Percentiles rank a stretch among this genome's conserved stretches.
phyloP scores from a whole-genome alignment of 2,329 filamentous ascomycete genomes.

The Stromatinia cepivora region DNA sequence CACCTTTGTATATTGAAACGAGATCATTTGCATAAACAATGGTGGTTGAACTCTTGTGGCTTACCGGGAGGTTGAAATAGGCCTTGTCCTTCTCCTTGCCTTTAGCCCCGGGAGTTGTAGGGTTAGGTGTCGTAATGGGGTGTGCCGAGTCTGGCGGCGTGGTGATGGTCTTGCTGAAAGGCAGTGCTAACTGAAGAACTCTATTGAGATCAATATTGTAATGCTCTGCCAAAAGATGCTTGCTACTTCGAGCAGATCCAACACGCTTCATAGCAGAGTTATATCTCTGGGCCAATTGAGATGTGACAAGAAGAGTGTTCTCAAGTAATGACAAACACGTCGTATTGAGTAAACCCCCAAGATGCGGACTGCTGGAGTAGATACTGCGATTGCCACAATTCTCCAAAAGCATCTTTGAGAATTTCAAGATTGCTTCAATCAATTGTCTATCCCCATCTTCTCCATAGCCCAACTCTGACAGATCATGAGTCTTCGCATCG shows the following conservation, averaged over 20 bases:
- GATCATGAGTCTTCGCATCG: conserved; percentile 49
- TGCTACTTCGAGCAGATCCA: conserved; percentile 68
- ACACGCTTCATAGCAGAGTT: conserved; percentile 81
- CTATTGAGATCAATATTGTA: conserved; percentile 79
- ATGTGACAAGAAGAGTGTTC: conserved; percentile 74
- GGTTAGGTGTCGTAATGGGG: conserved; percentile 50
- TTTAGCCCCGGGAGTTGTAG: conserved; percentile 61
- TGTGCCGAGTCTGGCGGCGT: conserved; percentile 48
- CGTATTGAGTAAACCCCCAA: conserved; percentile 87
- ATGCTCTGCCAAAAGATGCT: conserved; percentile 77
- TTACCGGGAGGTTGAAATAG: conserved; percentile 44
- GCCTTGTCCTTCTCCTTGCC: conserved; percentile 82
- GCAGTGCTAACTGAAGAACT: conserved; percentile 77
- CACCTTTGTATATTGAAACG: conserved; percentile 67
- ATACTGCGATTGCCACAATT: conserved; percentile 96
- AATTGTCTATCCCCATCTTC: conserved; percentile 78
- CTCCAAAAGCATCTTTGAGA: conserved; percentile 84
- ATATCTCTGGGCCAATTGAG: conserved; percentile 88
- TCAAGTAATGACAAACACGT: conserved; percentile 78
- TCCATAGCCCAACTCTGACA: conserved; percentile 63
- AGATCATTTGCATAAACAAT: conserved; percentile 81
- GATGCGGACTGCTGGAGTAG: conserved; percentile 87
- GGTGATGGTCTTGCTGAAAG: conserved; percentile 73
- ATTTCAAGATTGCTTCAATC: conserved; percentile 76
- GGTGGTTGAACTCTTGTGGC: conserved; percentile 46